Base-by-base conservation (phyloP, 306 rosid genomes). In the Vicia sativa region DNA sequence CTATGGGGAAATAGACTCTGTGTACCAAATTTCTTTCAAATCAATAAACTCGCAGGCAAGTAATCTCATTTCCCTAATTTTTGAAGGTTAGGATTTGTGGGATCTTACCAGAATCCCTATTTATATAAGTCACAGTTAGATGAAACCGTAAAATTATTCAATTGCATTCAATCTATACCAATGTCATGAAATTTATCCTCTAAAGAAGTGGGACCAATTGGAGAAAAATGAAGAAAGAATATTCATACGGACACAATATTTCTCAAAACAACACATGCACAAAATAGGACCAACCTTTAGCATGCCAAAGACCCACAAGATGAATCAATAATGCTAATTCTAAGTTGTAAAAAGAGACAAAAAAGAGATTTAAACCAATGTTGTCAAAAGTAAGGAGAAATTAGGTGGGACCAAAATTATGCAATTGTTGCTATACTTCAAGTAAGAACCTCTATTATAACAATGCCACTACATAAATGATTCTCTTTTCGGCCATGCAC, bases 61-160 rank as follows among this genome's bases (percentile, higher is more conserved):
- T 0, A 53, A 53, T 23, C 59, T 11, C 28, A 5, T 23, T 23
- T 53, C 15, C 15, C 34, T 53, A 53, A 53, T 23, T 4, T 53
- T 25, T 21, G 34, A 53, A 53, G 59, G 59, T 53, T 53, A 53
- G 9, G 31, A 52, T 53, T 53, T 11, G 15, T 25, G 7, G 34
- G 59, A 53, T 53, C 34, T 9, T 53, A 23, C 25, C 15, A 13
- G 9, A 74, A 8, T 50, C n/a, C 62, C 15, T 15, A 54, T 13
- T 25, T 52, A 6, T 69, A 50, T 18, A 35, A 45, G 37, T 18
- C 53, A 64, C 11, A 58, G 37, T 18, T 43, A 67, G 54, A 31
- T 3, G 11, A 21, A 62, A 14, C 16, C 26, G 7, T 29, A n/a
- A 23, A 11, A 59, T 35, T 38, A 18, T 57, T 35, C 7, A 4